A percentile compares a stretch with the other conserved stretches of the same genome.
Evolutionary conservation across 371 early-diverging fungal species (phyloP).

Genomic region (Vittaforma corneae): DNA sequence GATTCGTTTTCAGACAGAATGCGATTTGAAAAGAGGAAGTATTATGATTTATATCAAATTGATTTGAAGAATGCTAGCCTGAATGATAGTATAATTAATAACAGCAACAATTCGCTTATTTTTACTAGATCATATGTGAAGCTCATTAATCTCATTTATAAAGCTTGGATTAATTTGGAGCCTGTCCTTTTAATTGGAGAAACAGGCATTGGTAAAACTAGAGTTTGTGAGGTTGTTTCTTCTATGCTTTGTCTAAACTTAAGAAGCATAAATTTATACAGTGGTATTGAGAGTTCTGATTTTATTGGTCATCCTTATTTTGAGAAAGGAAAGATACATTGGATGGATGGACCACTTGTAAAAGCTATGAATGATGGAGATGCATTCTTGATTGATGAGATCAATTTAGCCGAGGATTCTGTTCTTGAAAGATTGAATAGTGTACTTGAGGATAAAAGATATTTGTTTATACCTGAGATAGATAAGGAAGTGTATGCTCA

Average conservation of each 20-base stretch:
- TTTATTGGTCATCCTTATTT: constrained; percentile 68
- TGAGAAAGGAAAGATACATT: constrained; percentile 62
- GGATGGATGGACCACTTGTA: constrained; percentile 70
- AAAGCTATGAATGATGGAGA: constrained; percentile 82
- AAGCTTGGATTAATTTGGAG: constrained; percentile 72
- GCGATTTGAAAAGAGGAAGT: not conserved
- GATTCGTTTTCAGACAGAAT: constrained; percentile 17
- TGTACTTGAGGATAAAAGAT: constrained; percentile 79
- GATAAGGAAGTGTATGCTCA: constrained; percentile 65
- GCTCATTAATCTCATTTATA: constrained; percentile 71
- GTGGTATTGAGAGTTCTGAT: constrained; percentile 87
- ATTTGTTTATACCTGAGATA: constrained; percentile 81
- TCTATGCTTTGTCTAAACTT: constrained; percentile 62
- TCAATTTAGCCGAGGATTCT: constrained; percentile 93
- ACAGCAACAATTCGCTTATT: constrained; percentile 10
- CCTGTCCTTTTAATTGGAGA: constrained; percentile 92
- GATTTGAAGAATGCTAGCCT: not conserved
- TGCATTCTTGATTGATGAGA: constrained; percentile 91
- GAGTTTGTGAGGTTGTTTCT: constrained; percentile 81
- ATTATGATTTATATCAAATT: not conserved
- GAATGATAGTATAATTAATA: not conserved
- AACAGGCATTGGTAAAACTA: constrained; percentile 98
- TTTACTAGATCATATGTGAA: constrained; percentile 60
- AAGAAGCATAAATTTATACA: constrained; percentile 86
- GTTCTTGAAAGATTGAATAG: constrained; percentile 94